Percentiles rank a stretch among this genome's conserved stretches.
These are phyloP conservation scores for Skeletonema menzelii DNA, from an alignment of 108 stramenopile genomes.

Conservation along the genomic window DNA sequence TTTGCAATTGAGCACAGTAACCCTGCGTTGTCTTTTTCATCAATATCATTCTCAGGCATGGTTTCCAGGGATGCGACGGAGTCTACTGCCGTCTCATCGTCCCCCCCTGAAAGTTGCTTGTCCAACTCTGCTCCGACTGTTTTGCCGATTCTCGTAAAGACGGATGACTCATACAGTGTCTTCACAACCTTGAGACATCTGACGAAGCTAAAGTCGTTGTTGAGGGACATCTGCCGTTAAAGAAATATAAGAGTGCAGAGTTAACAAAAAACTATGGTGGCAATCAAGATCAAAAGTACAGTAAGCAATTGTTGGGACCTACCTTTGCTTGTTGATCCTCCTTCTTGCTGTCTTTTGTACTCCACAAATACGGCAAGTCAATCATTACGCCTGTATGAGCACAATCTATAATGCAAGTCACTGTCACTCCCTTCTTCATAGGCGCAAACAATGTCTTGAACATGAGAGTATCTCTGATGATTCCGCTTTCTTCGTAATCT, in stretches of 20 bases:
- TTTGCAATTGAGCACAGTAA: slow-evolving; percentile 22
- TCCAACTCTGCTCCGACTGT: slow-evolving; percentile 29
- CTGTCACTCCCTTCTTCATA: slow-evolving; percentile 80
- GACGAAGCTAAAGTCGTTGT: slow-evolving; percentile 87
- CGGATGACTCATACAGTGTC: slow-evolving; percentile 85
- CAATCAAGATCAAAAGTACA: neutral
- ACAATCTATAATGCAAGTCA: slow-evolving; percentile 80
- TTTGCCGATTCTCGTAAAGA: slow-evolving; percentile 54
- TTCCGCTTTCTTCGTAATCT: slow-evolving; percentile 67
- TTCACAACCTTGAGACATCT: slow-evolving; percentile 87
- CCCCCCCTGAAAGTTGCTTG: slow-evolving; percentile 31
- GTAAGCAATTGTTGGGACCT: neutral
- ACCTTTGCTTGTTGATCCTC: slow-evolving; percentile 49
- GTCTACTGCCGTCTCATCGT: slow-evolving; percentile 32
- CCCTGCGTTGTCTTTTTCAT: neutral
- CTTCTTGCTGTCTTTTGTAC: slow-evolving; percentile 54
- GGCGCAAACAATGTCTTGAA: slow-evolving; percentile 84
- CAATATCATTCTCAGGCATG: slow-evolving; percentile 23
- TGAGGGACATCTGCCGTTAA: slow-evolving; percentile 51
- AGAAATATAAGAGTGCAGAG: neutral
- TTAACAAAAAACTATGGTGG: neutral
- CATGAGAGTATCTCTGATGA: slow-evolving; percentile 80
- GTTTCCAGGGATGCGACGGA: slow-evolving; percentile 36
- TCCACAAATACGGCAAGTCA: slow-evolving; percentile 84
- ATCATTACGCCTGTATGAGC: slow-evolving; percentile 83